Conservation (phyloP, 805 yeast genomes). For the Metschnikowia kofuensis region DNA sequence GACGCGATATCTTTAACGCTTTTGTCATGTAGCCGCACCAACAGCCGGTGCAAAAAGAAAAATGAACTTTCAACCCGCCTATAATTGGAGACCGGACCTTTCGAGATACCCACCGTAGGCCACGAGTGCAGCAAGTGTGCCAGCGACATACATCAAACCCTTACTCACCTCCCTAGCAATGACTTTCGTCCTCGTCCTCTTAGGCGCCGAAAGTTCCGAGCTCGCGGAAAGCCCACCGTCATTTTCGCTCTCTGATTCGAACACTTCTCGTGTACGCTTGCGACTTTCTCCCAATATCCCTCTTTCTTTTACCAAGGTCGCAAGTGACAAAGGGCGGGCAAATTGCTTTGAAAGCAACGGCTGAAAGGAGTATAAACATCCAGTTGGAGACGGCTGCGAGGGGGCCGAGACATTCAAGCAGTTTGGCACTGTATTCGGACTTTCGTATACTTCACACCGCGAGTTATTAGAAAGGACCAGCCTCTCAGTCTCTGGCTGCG, state of each 20-base stretch:
- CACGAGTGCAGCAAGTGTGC: constrained; percentile 35
- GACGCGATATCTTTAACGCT: too few species aligned
- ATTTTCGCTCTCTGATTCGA: neutral
- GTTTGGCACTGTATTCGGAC: too few species aligned
- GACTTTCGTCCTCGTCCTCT: constrained; percentile 17
- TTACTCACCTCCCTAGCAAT: constrained; percentile 31
- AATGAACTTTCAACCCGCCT: too few species aligned
- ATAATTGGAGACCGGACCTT: neutral
- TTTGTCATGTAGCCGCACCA: too few species aligned
- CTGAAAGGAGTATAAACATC: too few species aligned
- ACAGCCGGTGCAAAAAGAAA: too few species aligned
- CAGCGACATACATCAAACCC: constrained; percentile 30
- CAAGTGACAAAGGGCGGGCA: too few species aligned
- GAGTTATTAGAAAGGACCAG: neutral
- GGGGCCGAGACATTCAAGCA: too few species aligned
- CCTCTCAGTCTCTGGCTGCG: neutral
- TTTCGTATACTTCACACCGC: neutral
- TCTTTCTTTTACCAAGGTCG: too few species aligned
- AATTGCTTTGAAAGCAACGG: too few species aligned
- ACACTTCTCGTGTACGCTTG: constrained; percentile 1
- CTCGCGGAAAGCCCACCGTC: neutral
- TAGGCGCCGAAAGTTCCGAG: constrained; percentile 1
- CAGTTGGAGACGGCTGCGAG: too few species aligned
- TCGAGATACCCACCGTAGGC: constrained; percentile 30
- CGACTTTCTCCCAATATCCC: too few species aligned